Evolutionary conservation across 805 yeast species (phyloP), one percentile per base, ranked within the genome.

Genomic region (Starmerella gropengiesseri): DNA sequence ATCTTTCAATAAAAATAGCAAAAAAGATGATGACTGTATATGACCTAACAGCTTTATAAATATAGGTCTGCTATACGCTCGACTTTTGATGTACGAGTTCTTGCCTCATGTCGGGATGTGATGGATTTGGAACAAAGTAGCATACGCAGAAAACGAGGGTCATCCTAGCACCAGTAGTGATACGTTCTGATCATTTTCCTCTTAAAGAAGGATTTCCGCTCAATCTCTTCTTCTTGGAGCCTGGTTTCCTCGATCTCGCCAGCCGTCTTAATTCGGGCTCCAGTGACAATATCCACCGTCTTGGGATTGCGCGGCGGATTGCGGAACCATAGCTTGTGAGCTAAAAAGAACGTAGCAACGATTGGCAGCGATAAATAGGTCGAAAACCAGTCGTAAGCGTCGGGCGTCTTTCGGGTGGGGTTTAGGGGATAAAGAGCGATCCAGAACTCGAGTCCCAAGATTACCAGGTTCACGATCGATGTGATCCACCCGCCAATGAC

Each of bases 381-480:
- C 60, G 66, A 63, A 66, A 77, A 75, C 59, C 77, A 77, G 45
- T 44, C 45, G 22, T 49, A 34, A 40, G 48, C 53, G 17, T 46
- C 67, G 22, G 69, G 60, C 2, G 45, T 23, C 14, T 29, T 37
- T n/a, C 66, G n/a, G n/a, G n/a, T n/a, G n/a, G n/a, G n/a, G n/a
- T n/a, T 75, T 61, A 75, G 55, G 43, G 94, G 94, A 69, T 69
- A 82, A 33, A 81, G 63, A 7, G 91, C 86, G 46, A 78, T 69
- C 84, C 87, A 83, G 66, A 84, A 80, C 64, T 82, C 87, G 18
- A 86, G 83, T 41, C 74, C 64, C 47, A 85, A 65, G 48, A 83
- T 78, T 41, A 80, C 59, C 21, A 71, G 27, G 58, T 77, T 77
- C 55, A 85, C 63, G 20, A 60, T 47, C 11, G 74, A 55, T 42